Evolutionary conservation across 495 filamentous ascomycete genomes (phyloP).

Genomic region (Penicillium fimorum): DNA sequence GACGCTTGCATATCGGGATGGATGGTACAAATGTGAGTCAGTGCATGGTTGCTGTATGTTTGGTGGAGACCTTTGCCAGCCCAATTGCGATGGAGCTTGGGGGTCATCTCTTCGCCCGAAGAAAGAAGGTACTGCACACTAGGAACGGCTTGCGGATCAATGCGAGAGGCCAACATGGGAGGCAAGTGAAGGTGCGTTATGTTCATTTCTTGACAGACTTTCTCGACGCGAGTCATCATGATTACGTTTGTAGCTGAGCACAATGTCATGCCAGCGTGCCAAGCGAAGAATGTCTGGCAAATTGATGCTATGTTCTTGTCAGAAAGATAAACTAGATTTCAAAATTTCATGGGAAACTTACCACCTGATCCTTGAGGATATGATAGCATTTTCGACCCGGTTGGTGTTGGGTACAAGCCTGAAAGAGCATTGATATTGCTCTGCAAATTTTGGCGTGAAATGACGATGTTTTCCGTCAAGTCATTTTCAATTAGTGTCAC

Average conservation of each 20-base stretch:
- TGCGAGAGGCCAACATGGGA: constrained; percentile 68
- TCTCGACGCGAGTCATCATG: constrained; percentile 62
- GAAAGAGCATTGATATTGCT: constrained; percentile 63
- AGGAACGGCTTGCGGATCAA: constrained; percentile 62
- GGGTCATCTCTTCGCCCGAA: constrained; percentile 68
- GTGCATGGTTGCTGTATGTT: constrained; percentile 70
- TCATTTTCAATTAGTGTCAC: constrained; percentile 64
- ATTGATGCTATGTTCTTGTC: constrained; percentile 55
- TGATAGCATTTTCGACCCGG: constrained; percentile 57
- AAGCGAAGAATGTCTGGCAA: constrained; percentile 78
- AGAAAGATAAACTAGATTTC: background rate
- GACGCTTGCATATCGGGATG: constrained; percentile 44
- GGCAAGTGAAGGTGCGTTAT: constrained; percentile 79
- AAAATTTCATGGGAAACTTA: constrained; percentile 18
- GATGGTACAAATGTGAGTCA: constrained; percentile 72
- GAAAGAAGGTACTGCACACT: constrained; percentile 65
- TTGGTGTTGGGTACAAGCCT: constrained; percentile 54
- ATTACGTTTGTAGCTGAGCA: constrained; percentile 65
- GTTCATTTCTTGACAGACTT: constrained; percentile 51
- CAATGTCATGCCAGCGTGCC: constrained; percentile 69
- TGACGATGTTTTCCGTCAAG: constrained; percentile 64
- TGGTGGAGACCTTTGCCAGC: constrained; percentile 62
- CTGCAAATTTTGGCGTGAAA: constrained; percentile 65
- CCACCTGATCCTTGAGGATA: constrained; percentile 72
- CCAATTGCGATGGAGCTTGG: constrained; percentile 65